These are phyloP conservation scores for Neurospora sp. DNA, from an alignment of 495 filamentous ascomycete genomes.

Conservation along the genomic window DNA sequence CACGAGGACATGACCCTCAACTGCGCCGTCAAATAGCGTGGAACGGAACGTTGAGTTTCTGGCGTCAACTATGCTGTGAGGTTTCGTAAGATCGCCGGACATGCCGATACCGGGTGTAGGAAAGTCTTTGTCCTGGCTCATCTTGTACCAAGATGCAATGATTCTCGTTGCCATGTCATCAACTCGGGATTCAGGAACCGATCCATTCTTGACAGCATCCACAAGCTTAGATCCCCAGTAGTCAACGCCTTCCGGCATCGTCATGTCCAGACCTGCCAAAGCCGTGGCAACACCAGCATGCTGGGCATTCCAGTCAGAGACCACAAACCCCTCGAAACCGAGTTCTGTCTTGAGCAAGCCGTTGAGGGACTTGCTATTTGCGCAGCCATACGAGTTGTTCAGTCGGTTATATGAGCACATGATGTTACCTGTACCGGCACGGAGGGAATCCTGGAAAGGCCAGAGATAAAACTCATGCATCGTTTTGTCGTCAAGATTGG, in stretches of 20 bases:
- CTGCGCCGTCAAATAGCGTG: constrained; percentile 33
- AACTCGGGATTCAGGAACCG: constrained; percentile 37
- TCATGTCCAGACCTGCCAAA: constrained; percentile 51
- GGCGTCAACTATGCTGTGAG: constrained; percentile 43
- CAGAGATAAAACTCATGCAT: constrained; percentile 66
- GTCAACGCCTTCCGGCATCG: constrained; percentile 42
- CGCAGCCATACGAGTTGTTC: constrained; percentile 56
- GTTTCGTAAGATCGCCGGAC: constrained; percentile 38
- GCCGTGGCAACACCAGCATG: constrained; percentile 45
- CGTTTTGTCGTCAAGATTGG: constrained; percentile 57
- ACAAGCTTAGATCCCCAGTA: constrained; percentile 32
- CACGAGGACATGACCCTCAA: constrained; percentile 50
- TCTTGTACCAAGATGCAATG: constrained; percentile 46
- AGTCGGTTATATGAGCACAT: constrained; percentile 66
- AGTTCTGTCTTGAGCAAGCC: constrained; percentile 56
- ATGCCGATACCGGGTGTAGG: constrained; percentile 36
- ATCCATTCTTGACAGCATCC: constrained; percentile 36
- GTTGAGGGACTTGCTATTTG: constrained; percentile 52
- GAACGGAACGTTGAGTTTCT: constrained; percentile 31
- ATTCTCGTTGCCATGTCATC: constrained; percentile 50
- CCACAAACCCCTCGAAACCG: constrained; percentile 50
- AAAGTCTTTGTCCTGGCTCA: constrained; percentile 44
- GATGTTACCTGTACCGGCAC: constrained; percentile 48
- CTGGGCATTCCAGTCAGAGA: constrained; percentile 54
- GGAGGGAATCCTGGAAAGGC: constrained; percentile 58